Evolutionary conservation across 331 rosid species (phyloP), one percentile per base, ranked within the genome.

Genomic region (Rosa hybrid): DNA sequence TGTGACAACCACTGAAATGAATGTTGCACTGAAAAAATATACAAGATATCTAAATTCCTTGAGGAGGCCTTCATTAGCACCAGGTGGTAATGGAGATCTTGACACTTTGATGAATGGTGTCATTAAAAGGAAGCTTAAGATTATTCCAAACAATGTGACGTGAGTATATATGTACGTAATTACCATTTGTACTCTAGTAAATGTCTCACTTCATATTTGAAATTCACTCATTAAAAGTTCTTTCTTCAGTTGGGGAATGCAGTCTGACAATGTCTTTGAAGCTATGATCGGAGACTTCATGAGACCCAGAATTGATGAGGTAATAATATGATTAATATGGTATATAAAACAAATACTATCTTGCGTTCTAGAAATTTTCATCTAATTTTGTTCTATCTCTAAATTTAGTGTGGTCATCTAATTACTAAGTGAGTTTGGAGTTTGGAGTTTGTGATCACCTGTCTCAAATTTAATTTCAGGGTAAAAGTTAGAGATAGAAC

Each of bases 281-380:
- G 1, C 50, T 12, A 83, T 95, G 48, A 20, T 13, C 71, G 93
- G 89, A n/a, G 99, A 95, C 79, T 95, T 95, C 68, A 93, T 95
- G 99, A 95, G 60, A 56, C 98, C 99, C 50, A 90, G 97, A 86
- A 93, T 95, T 68, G 71, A 81, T 27, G 98, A 90, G 98, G 98
- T 91, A 84, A 80, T 72, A 77, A 62, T 44, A 18, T 21, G 17
- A 62, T 74, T 48, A 0, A 21, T 18, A 54, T 38, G 39, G 0
- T 34, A 34, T 34, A 34, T 34, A 34, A 34, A 34, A 34, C 4
- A 34, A 34, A 34, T 34, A 34, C 3, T 34, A 34, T 34, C 39
- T 34, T 34, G 39, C 39, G 39, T 34, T 34, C 4, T 3, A 34
- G 39, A 34, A 34, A 34, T 34, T 34, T 34, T 34, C 39, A 34